A percentile compares a stretch with the other conserved stretches of the same genome.
phyloP scores from a whole-genome alignment of 2,329 filamentous ascomycete species.

The Phyllosticta paracitricarpa region DNA sequence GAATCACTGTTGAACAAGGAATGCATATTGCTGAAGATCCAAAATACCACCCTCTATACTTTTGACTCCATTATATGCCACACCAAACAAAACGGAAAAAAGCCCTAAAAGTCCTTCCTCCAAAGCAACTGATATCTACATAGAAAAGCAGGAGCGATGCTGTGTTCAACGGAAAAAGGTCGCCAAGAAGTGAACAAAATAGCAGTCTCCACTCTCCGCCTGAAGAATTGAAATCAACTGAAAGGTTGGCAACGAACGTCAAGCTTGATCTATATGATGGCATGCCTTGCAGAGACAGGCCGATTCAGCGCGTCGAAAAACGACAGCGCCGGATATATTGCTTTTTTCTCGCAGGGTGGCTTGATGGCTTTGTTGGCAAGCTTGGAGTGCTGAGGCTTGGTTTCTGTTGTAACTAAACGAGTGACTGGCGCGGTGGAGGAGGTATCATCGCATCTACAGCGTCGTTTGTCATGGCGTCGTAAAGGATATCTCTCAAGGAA shows the following conservation, averaged over 20 bases:
- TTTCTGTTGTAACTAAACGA: constrained; percentile 1
- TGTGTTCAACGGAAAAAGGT: not conserved
- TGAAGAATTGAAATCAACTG: not conserved
- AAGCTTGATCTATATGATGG: not conserved
- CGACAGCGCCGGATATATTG: not conserved
- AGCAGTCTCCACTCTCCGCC: not conserved
- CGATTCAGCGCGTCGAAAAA: not conserved
- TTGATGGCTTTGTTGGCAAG: not conserved
- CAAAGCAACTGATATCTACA: not conserved
- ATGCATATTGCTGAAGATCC: not conserved
- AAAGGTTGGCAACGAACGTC: not conserved
- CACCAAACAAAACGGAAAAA: constrained; percentile 3
- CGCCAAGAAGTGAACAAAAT: not conserved
- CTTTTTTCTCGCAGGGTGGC: constrained; percentile 1
- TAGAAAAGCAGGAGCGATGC: not conserved
- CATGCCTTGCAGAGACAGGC: not conserved
- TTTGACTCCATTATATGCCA: constrained; percentile 10
- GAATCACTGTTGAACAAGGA: not conserved
- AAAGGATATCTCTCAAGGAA: constrained; percentile 12
- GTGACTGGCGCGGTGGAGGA: constrained; percentile 8
- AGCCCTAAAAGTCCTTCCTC: not conserved
- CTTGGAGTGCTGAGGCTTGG: not conserved
- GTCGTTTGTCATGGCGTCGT: constrained; percentile 30
- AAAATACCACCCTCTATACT: constrained; percentile 9
- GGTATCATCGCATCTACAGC: constrained; percentile 21